phyloP scores from a whole-genome alignment of 1,284 basidiomycete genomes.

The Coriolopsis trogii region DNA sequence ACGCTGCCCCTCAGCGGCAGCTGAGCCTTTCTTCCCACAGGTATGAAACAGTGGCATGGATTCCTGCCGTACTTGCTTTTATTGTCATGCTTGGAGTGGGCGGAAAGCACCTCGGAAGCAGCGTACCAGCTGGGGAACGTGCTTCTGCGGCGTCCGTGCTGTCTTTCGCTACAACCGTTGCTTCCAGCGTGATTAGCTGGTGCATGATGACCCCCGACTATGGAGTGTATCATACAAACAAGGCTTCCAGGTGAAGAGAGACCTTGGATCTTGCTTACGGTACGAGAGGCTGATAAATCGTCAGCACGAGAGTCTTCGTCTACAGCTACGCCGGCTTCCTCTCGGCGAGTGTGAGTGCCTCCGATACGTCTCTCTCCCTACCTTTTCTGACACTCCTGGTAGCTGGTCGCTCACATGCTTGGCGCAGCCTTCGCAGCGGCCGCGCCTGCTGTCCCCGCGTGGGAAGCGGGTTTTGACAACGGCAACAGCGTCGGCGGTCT shows the following conservation, averaged over 20 bases:
- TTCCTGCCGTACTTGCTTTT: conserved; percentile 69
- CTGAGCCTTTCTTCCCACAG: conserved; percentile 15
- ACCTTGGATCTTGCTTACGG: background rate
- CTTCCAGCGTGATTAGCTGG: conserved; percentile 56
- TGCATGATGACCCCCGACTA: conserved; percentile 62
- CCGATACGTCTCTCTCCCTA: background rate
- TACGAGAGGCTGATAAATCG: background rate
- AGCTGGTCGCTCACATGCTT: conserved; percentile 63
- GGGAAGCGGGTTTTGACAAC: conserved; percentile 58
- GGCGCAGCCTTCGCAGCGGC: conserved; percentile 71
- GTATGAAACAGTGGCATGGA: conserved; percentile 67
- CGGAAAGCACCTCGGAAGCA: conserved; percentile 46
- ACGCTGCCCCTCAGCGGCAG: background rate
- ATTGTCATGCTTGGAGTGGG: conserved; percentile 68
- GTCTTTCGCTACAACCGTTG: conserved; percentile 39
- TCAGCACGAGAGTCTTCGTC: conserved; percentile 55
- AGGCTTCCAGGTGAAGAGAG: conserved; percentile 46
- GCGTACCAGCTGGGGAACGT: conserved; percentile 34
- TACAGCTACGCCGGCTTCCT: conserved; percentile 72
- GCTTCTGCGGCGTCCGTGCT: conserved; percentile 30
- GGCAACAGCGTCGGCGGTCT: conserved; percentile 59
- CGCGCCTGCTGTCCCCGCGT: conserved; percentile 55
- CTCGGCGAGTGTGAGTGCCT: conserved; percentile 51
- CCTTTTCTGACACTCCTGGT: background rate
- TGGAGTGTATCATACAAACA: conserved; percentile 55